Conservation (phyloP, 2,329 filamentous ascomycete species). For the Gnomoniopsis sp. region DNA sequence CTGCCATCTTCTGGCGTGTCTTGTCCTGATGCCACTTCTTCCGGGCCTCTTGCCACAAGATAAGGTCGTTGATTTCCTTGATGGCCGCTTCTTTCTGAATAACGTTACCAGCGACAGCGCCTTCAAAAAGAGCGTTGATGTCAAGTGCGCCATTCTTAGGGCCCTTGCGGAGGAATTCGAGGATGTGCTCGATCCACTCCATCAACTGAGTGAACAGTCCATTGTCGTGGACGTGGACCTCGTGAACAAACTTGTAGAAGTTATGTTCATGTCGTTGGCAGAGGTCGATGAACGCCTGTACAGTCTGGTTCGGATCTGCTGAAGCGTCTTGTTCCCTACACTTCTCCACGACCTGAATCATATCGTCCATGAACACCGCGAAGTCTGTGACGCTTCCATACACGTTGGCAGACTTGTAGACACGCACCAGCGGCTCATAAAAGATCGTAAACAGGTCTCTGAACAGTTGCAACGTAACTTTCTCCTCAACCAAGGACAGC, state of each 20-base stretch:
- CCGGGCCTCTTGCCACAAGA: conserved; percentile 89
- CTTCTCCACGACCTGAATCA: conserved; percentile 70
- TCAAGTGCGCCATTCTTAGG: conserved; percentile 84
- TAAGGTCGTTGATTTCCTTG: conserved; percentile 77
- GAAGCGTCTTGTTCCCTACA: conserved; percentile 75
- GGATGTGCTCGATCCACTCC: conserved; percentile 94
- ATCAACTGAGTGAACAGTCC: conserved; percentile 94
- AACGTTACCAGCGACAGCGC: conserved; percentile 62
- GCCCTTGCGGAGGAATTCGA: conserved; percentile 87
- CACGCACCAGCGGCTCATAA: conserved; percentile 92
- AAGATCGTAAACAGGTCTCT: conserved; percentile 97
- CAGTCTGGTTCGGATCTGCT: conserved; percentile 95
- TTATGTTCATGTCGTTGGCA: conserved; percentile 93
- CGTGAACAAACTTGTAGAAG: conserved; percentile 98
- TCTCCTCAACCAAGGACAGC: conserved; percentile 91
- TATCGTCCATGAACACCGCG: conserved; percentile 86
- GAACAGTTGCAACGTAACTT: conserved; percentile 94
- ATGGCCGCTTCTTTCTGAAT: conserved; percentile 72
- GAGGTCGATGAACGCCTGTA: conserved; percentile 95
- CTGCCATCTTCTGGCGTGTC: conserved; percentile 98
- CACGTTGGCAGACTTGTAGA: conserved; percentile 98
- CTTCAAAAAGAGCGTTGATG: conserved; percentile 89
- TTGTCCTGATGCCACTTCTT: conserved; percentile 99
- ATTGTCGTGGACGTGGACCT: conserved; percentile 95
- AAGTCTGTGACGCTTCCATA: conserved; percentile 98